Percentiles rank a stretch among this genome's conserved stretches.
Evolutionary conservation across 1,139 yeast species (phyloP).

Genomic region (Magnusiomyces fungicola): DNA sequence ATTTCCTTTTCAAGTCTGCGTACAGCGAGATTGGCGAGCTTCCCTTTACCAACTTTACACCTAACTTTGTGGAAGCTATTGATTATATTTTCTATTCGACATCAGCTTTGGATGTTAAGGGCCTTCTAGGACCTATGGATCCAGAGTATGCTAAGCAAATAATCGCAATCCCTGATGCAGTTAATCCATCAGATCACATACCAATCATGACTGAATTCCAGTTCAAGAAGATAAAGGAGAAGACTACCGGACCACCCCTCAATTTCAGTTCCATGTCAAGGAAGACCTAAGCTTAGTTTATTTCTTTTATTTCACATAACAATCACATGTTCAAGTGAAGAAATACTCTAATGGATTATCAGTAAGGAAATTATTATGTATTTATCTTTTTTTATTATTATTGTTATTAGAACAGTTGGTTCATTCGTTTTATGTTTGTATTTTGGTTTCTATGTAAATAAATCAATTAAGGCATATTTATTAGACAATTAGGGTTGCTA

Average conservation of each 20-base stretch:
- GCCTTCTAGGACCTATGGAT: conserved; percentile 80
- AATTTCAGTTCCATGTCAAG: conserved; percentile 20
- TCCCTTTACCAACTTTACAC: conserved; percentile 91
- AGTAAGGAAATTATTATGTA: too few relatives aligned
- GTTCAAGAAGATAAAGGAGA: conserved; percentile 45
- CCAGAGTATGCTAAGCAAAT: conserved; percentile 64
- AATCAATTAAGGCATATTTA: too few relatives aligned
- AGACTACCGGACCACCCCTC: conserved; percentile 24
- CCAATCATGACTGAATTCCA: conserved; percentile 74
- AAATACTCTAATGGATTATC: too few relatives aligned
- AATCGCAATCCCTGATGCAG: conserved; percentile 91
- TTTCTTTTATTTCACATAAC: too few relatives aligned
- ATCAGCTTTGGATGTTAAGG: conserved; percentile 67
- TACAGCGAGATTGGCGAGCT: conserved; percentile 80
- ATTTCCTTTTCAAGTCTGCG: conserved; percentile 75
- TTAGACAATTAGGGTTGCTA: too few relatives aligned
- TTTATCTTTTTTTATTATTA: too few relatives aligned
- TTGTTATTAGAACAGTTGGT: too few relatives aligned
- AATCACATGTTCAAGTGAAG: too few relatives aligned
- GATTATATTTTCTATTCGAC: conserved; percentile 96
- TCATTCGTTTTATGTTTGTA: too few relatives aligned
- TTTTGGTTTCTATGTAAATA: too few relatives aligned
- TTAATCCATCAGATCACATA: conserved; percentile 91
- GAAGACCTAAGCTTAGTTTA: conserved; percentile 3
- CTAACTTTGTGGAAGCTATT: conserved; percentile 85